Conservation (phyloP, 306 rosid genomes). For the Oemleria cerasiformis region DNA sequence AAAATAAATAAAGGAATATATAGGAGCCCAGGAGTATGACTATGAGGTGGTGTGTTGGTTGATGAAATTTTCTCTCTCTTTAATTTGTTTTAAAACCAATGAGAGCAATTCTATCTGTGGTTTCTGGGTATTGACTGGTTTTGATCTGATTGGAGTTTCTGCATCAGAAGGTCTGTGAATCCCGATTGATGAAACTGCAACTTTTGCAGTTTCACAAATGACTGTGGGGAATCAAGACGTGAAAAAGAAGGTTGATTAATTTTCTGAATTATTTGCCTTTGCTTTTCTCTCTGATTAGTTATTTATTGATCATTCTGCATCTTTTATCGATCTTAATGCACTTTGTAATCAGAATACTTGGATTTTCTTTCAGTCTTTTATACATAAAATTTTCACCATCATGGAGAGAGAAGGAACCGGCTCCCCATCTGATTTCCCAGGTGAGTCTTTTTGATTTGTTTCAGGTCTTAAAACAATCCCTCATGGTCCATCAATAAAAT, state of each 20-base stretch:
- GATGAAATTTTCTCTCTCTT: background rate
- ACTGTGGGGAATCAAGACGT: conserved; percentile 30
- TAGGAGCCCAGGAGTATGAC: too few relatives aligned
- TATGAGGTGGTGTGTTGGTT: background rate
- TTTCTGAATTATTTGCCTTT: background rate
- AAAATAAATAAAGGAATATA: too few relatives aligned
- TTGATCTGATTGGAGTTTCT: conserved; percentile 12
- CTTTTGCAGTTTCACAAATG: conserved; percentile 32
- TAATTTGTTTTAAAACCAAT: background rate
- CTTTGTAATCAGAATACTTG: background rate
- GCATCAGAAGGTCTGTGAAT: conserved; percentile 29
- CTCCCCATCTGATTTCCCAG: conserved; percentile 43
- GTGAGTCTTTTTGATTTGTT: conserved; percentile 50
- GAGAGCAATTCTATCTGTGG: background rate
- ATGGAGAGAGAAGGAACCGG: conserved; percentile 55
- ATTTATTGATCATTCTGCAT: background rate
- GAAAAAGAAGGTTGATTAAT: conserved; percentile 48
- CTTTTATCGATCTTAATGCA: background rate
- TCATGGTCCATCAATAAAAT: background rate
- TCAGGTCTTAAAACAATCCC: background rate
- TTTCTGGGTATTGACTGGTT: background rate
- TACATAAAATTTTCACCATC: conserved; percentile 56
- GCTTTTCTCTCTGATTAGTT: background rate
- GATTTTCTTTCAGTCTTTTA: conserved; percentile 61
- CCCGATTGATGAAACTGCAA: conserved; percentile 28